Evolutionary conservation across 441 rosid genomes (phyloP), one percentile per base, ranked within the genome.

Genomic region (Euphorbia celastroides): DNA sequence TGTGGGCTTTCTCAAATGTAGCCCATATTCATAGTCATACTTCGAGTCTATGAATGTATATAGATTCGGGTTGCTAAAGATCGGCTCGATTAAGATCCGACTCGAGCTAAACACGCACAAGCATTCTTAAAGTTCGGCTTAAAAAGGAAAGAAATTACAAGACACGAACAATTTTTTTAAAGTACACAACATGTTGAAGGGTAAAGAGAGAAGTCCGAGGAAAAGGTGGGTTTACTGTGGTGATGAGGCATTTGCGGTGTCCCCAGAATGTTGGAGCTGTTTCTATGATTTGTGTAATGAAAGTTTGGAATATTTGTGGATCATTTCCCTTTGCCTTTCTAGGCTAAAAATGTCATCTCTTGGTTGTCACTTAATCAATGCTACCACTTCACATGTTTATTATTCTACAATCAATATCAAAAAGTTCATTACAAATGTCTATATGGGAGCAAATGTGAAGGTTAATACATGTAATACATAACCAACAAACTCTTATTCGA

Each of bases 161-260:
- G n/a, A n/a, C n/a, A n/a, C n/a, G n/a, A n/a, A n/a, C n/a, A n/a
- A n/a, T n/a, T n/a, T n/a, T 9, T 38, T 2, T 7, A 38, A 38
- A 38, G 3, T 3, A 34, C 38, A 34, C 4, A 38, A 2, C 44
- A 38, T 38, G 12, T 38, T 38, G 3, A 38, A 2, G 44, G 44
- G 44, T 7, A 25, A 25, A 12, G 16, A 55, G 27, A 26, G 30
- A 23, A 55, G 20, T 12, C 23, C 11, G 32, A 44, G 42, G 51
- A 55, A 64, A 64, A 23, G 50, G 26, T 27, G 23, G 46, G 17
- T 44, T 42, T 14, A 26, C 66, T 68, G 60, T 68, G 13, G 57
- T 5, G 3, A 0, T 12, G 16, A 27, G 34, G 28, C 16, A 13
- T 1, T 41, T 2, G 38, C 9, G 70, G 42, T 56, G 68, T 63